phyloP scores from a whole-genome alignment of 306 rosid genomes.

The Rosa rugosa region DNA sequence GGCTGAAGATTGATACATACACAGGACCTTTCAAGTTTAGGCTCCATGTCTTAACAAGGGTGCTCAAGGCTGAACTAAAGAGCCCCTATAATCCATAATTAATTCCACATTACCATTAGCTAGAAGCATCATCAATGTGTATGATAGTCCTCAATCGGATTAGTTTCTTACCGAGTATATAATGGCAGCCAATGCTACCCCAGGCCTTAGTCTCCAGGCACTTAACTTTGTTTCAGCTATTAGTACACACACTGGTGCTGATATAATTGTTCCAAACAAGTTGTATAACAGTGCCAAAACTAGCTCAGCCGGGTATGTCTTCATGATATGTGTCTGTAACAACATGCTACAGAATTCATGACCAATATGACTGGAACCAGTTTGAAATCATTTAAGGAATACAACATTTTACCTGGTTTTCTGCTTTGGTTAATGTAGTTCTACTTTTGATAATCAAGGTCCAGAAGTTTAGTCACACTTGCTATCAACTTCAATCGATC shows the following conservation, averaged over 20 bases:
- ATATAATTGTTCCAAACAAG: conserved; percentile 9
- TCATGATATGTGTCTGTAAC: conserved; percentile 38
- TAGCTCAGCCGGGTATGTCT: conserved; percentile 49
- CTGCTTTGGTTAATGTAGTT: background rate
- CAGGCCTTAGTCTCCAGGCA: conserved; percentile 64
- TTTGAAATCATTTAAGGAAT: background rate
- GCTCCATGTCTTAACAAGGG: conserved; percentile 54
- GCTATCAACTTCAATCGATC: background rate
- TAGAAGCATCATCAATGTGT: background rate
- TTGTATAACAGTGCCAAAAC: conserved; percentile 39
- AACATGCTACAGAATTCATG: background rate
- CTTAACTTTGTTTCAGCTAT: conserved; percentile 53
- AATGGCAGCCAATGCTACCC: conserved; percentile 61
- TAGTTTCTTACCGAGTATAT: conserved; percentile 65
- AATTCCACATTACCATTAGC: background rate
- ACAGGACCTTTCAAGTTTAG: conserved; percentile 76
- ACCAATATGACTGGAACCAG: background rate
- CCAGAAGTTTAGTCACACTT: background rate
- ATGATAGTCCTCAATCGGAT: background rate
- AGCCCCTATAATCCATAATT: conserved; percentile 22
- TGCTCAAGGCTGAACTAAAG: conserved; percentile 24
- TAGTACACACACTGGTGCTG: conserved; percentile 44
- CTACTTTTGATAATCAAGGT: background rate
- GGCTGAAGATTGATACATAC: conserved; percentile 80
- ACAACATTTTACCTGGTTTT: background rate